Percentiles rank a stretch among this genome's conserved stretches.
Conservation (phyloP, 2,329 filamentous ascomycete species). For the Aspergillus amoenus region DNA sequence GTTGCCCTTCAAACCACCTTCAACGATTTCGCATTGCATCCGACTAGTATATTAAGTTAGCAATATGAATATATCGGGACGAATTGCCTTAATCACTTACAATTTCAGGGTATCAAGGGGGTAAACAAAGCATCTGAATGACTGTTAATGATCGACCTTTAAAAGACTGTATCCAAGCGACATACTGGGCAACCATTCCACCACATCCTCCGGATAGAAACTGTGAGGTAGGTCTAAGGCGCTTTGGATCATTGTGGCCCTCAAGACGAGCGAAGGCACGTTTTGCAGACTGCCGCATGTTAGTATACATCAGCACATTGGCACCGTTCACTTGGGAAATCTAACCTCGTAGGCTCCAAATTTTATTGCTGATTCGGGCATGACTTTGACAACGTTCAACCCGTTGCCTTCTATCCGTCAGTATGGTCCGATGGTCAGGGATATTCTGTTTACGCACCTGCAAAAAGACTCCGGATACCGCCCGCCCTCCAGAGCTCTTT, state of each 20-base stretch:
- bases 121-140: conserved; percentile 78
- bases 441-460: conserved; percentile 61
- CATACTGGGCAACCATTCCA: conserved; percentile 89
- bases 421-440: conserved; percentile 6
- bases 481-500: conserved; percentile 81
- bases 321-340: not conserved
- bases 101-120: conserved; percentile 72
- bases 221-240: conserved; percentile 80
- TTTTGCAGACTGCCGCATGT: conserved; percentile 68
- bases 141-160: conserved; percentile 20
- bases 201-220: conserved; percentile 88
- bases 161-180: conserved; percentile 30
- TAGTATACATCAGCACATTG: conserved; percentile 10
- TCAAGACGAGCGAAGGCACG: conserved; percentile 80
- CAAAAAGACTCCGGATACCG: conserved; percentile 85
- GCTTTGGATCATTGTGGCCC: conserved; percentile 77
- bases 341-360: conserved; percentile 89
- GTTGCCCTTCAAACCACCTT: conserved; percentile 79
- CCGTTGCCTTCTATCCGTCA: conserved; percentile 70
- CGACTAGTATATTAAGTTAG: conserved; percentile 50
- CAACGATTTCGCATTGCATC: conserved; percentile 92
- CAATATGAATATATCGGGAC: not conserved
- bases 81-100: conserved; percentile 38
- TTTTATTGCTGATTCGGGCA: conserved; percentile 98
- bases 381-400: conserved; percentile 94